A percentile compares a stretch with the other conserved stretches of the same genome.
Evolutionary conservation across 768 basidiomycete genomes (phyloP).

Genomic region (Russula vinacea): DNA sequence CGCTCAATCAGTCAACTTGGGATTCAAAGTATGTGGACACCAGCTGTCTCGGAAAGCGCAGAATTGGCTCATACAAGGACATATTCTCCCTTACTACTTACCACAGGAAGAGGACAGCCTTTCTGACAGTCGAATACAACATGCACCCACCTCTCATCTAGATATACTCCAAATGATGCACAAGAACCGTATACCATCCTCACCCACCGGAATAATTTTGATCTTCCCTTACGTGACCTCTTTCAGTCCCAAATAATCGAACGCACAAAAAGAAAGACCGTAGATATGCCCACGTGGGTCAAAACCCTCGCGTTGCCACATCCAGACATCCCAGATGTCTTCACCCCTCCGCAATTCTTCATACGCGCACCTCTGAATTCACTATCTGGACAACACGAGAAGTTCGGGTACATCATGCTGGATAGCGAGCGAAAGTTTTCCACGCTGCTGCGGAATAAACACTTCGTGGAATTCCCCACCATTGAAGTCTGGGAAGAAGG

Average conservation of each 20-base stretch:
- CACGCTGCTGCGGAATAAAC: slow-evolving; percentile 51
- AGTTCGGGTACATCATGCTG: slow-evolving; percentile 52
- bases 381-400: slow-evolving; percentile 21
- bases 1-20: slow-evolving; percentile 77
- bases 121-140: slow-evolving; percentile 71
- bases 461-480: slow-evolving; percentile 81
- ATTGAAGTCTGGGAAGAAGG: slow-evolving; percentile 68
- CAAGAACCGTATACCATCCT: slow-evolving; percentile 49
- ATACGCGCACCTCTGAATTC: slow-evolving; percentile 47
- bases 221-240: slow-evolving; percentile 48
- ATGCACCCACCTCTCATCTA: slow-evolving; percentile 53
- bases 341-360: slow-evolving; percentile 56
- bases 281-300: slow-evolving; percentile 53
- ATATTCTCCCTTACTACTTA: neutral
- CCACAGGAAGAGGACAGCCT: slow-evolving; percentile 59
- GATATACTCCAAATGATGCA: slow-evolving; percentile 40
- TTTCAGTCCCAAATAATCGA: slow-evolving; percentile 49
- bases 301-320: slow-evolving; percentile 50
- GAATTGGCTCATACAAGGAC: slow-evolving; percentile 16
- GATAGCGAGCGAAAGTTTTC: slow-evolving; percentile 49
- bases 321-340: slow-evolving; percentile 54
- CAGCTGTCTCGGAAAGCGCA: slow-evolving; percentile 9
- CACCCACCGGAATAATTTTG: slow-evolving; percentile 60
- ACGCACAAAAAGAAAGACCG: slow-evolving; percentile 43
- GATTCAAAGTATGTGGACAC: slow-evolving; percentile 59